Percentiles rank a stretch among this genome's conserved stretches.
phyloP scores from a whole-genome alignment of 2,329 filamentous ascomycete genomes.

The Penicillium sp. region DNA sequence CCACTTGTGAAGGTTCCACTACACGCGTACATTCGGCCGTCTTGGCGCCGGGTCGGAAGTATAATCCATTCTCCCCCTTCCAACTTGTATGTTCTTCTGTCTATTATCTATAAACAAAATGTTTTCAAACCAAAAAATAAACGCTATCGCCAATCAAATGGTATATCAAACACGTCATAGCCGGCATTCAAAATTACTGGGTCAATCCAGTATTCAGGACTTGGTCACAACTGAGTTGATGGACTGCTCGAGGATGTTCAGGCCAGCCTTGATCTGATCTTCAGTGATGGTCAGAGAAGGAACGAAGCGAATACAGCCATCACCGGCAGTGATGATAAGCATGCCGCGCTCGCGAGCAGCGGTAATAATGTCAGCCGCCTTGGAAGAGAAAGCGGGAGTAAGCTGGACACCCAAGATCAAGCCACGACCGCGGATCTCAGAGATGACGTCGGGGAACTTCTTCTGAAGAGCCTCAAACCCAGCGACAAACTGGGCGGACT shows the following conservation, averaged over 20 bases:
- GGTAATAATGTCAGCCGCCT: slow-evolving; percentile 63
- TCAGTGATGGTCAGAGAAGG: slow-evolving; percentile 79
- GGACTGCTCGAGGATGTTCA: slow-evolving; percentile 71
- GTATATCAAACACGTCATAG: slow-evolving; percentile 23
- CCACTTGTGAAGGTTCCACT: neutral
- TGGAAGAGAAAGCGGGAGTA: slow-evolving; percentile 60
- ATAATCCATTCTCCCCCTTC: neutral
- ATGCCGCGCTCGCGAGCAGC: slow-evolving; percentile 84
- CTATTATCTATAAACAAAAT: neutral
- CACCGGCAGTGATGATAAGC: slow-evolving; percentile 87
- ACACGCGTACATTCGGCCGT: neutral
- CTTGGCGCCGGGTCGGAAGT: neutral
- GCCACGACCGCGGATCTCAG: slow-evolving; percentile 77
- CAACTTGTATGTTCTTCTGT: neutral
- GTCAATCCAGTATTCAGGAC: slow-evolving; percentile 12
- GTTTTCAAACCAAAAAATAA: neutral
- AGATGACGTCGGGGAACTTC: slow-evolving; percentile 68
- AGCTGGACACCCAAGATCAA: slow-evolving; percentile 86
- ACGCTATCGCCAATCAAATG: slow-evolving; percentile 15
- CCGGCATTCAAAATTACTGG: slow-evolving; percentile 14
- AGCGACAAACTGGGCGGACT: slow-evolving; percentile 59
- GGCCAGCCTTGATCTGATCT: slow-evolving; percentile 73
- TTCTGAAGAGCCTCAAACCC: slow-evolving; percentile 58
- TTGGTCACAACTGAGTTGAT: slow-evolving; percentile 55
- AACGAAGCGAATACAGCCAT: slow-evolving; percentile 88